phyloP scores from a whole-genome alignment of 2,329 filamentous ascomycete genomes.

The Xylariaceae sp. region DNA sequence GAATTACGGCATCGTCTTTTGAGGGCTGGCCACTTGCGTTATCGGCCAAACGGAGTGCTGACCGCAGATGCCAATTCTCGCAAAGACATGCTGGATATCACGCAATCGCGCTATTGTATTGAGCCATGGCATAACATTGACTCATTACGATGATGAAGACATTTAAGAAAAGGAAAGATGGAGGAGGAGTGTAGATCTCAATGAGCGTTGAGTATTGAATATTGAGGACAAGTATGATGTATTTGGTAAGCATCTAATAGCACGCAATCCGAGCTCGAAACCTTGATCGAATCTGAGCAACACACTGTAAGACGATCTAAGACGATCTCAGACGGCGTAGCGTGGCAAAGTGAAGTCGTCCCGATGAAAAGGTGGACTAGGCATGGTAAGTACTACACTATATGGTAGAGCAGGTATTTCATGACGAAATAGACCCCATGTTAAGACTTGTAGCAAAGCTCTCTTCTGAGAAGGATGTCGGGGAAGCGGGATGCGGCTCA shows the following conservation, averaged over 20 bases:
- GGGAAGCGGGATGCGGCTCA: conserved; percentile 29
- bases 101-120: conserved; percentile 18
- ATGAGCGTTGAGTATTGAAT: background rate
- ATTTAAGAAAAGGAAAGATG: no score
- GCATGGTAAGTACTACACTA: no score
- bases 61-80: conserved; percentile 7
- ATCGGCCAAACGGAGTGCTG: background rate
- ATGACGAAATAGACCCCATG: conserved; percentile 13
- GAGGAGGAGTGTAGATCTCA: no score
- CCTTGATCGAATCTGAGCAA: background rate
- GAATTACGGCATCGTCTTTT: background rate
- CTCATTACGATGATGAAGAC: background rate
- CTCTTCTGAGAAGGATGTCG: conserved; percentile 28
- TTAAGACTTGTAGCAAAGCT: no score
- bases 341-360: background rate
- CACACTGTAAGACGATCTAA: background rate
- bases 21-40: background rate
- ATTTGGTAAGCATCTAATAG: conserved; percentile 5
- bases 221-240: conserved; percentile 9
- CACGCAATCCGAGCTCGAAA: conserved; percentile 14
- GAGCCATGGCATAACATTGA: conserved; percentile 6
- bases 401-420: background rate
- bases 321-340: background rate
- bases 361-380: conserved; percentile 22
- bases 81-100: conserved; percentile 16